phyloP scores from a whole-genome alignment of 2,329 filamentous ascomycete genomes.

The Lasiodiplodia sp. region DNA sequence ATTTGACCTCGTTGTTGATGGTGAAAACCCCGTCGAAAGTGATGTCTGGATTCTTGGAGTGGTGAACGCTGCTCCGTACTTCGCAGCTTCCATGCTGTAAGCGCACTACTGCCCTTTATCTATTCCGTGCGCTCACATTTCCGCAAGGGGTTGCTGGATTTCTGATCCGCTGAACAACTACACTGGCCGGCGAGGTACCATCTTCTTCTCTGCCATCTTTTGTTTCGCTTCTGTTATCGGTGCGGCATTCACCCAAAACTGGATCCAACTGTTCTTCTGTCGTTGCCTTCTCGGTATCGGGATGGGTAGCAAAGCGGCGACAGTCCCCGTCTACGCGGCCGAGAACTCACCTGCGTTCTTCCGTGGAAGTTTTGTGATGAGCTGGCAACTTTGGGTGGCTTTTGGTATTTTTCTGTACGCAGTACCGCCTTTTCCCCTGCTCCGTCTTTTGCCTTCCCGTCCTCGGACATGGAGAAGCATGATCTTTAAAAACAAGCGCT shows the following conservation, averaged over 20 bases:
- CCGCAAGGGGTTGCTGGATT: slow-evolving; percentile 68
- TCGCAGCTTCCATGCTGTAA: slow-evolving; percentile 68
- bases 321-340: slow-evolving; percentile 78
- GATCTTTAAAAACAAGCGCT: background rate
- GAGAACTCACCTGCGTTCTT: slow-evolving; percentile 74
- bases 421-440: background rate
- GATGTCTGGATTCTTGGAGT: slow-evolving; percentile 67
- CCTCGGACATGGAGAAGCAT: background rate
- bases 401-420: slow-evolving; percentile 29
- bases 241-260: slow-evolving; percentile 72
- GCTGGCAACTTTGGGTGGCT: slow-evolving; percentile 68
- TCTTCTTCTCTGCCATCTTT: slow-evolving; percentile 78
- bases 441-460: slow-evolving; percentile 42
- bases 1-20: slow-evolving; percentile 54
- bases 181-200: slow-evolving; percentile 76
- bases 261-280: slow-evolving; percentile 74
- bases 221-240: slow-evolving; percentile 55
- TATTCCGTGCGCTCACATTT: background rate
- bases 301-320: slow-evolving; percentile 79
- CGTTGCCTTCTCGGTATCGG: slow-evolving; percentile 79
- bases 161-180: slow-evolving; percentile 74
- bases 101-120: slow-evolving; percentile 31
- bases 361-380: slow-evolving; percentile 80
- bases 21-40: too few species aligned
- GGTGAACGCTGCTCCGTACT: slow-evolving; percentile 67